Conservation (phyloP, 371 early-diverging fungal genomes). For the Blakeslea trispora region DNA sequence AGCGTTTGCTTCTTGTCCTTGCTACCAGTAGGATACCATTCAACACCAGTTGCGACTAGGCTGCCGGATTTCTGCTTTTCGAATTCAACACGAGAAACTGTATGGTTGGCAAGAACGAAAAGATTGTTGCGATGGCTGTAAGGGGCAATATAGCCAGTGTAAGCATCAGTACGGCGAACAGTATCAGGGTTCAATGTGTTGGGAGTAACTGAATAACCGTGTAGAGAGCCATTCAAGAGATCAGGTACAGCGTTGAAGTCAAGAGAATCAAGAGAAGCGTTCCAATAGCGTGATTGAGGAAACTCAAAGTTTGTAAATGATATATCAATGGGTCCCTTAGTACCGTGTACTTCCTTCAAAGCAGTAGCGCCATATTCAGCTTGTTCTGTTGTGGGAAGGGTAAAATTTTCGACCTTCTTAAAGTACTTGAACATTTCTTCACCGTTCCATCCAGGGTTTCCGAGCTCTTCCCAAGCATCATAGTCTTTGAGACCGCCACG, state of each 20-base stretch:
- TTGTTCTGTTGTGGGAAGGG: constrained; percentile 10
- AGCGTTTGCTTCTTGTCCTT: constrained; percentile 12
- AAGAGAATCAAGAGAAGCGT: constrained; percentile 10
- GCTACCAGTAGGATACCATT: constrained; percentile 14
- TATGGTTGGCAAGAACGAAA: constrained; percentile 13
- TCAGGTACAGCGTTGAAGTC: constrained; percentile 10
- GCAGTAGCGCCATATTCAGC: constrained; percentile 14
- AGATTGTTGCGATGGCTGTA: constrained; percentile 8
- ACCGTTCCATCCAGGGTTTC: constrained; percentile 33
- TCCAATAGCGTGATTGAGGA: constrained; percentile 19
- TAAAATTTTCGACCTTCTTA: constrained; percentile 21
- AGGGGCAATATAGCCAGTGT: constrained; percentile 15
- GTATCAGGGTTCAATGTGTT: constrained; percentile 20
- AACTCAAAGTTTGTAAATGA: constrained; percentile 14
- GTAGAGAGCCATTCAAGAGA: constrained; percentile 15
- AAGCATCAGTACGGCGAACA: constrained; percentile 12
- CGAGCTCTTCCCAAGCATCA: constrained; percentile 37
- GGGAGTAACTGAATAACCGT: constrained; percentile 19
- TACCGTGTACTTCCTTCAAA: constrained; percentile 9
- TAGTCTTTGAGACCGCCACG: constrained; percentile 40
- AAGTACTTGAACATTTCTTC: constrained; percentile 19
- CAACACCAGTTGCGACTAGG: constrained; percentile 20
- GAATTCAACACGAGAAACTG: constrained; percentile 13
- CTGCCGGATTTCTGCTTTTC: neutral
- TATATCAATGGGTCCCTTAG: constrained; percentile 10